Percentiles rank a stretch among this genome's conserved stretches.
Evolutionary conservation across 2,329 filamentous ascomycete genomes (phyloP).

Genomic region (Cryphonectria naterciae): DNA sequence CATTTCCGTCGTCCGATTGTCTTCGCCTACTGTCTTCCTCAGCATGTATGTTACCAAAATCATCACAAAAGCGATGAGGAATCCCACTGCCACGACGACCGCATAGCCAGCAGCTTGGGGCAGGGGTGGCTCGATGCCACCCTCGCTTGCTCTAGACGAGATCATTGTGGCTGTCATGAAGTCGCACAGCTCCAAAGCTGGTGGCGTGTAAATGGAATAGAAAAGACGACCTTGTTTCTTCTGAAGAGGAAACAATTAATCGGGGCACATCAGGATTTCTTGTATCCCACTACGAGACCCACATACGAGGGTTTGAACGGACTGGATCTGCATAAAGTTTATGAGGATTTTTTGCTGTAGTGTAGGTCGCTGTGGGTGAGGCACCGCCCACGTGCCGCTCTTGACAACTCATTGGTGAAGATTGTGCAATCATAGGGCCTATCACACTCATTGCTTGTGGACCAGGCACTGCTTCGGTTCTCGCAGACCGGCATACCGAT

Average conservation of each 20-base stretch:
- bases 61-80: conserved; percentile 25
- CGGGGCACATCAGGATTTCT: not conserved
- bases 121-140: conserved; percentile 23
- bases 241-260: not conserved
- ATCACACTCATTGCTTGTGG: conserved; percentile 3
- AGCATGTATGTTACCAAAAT: conserved; percentile 22
- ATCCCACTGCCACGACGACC: conserved; percentile 23
- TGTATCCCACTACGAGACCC: not conserved
- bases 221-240: not conserved
- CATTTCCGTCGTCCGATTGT: conserved; percentile 25
- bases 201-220: not conserved
- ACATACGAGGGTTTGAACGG: not conserved
- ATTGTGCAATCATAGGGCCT: conserved; percentile 12
- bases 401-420: not conserved
- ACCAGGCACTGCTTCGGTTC: not conserved
- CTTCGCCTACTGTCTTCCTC: conserved; percentile 17
- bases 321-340: not conserved
- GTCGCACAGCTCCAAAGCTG: not conserved
- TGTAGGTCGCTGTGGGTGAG: too few relatives aligned
- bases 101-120: conserved; percentile 26
- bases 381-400: not conserved
- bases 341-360: not conserved
- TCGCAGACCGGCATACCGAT: not conserved
- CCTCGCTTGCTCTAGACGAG: conserved; percentile 5
- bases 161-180: not conserved